Base-by-base conservation (phyloP, 1,139 yeast genomes). In the Meyerozyma carpophila region DNA sequence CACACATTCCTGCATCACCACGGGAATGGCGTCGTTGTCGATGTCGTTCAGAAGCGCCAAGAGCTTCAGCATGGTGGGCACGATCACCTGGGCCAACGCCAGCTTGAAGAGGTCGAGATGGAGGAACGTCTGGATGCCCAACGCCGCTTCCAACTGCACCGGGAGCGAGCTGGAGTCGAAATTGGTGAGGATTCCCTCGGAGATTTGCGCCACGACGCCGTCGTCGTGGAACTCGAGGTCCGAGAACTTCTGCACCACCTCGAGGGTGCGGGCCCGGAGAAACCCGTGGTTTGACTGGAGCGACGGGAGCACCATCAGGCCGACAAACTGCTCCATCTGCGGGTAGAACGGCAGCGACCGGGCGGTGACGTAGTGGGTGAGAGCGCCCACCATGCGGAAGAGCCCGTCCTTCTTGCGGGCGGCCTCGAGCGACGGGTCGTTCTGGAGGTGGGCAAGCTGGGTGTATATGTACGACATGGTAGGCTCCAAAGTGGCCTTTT, bases 1-100 rank as follows among this genome's bases (percentile, higher is more conserved):
- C 21, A 93, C 98, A 61, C 95, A 84, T 55, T 91, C 97, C 67
- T 93, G 98, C 86, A 93, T 89, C 13, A 93, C 96, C 32, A 85
- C 87, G 14, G 95, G 81, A 32, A 93, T 77, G 2, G 93, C 80
- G 60, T 93, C 98, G 49, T 85, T 83, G 55, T 93, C 98, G 49
- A 91, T 80, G 50, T 84, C 84, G 58, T 88, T 85, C 8, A 95
- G 84, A 41, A 93, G 67, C 25, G 78, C 80, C 53, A 93, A 70
- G 45, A 93, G 68, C 52, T 79, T 82, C 46, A 89, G 88, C 90
- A 93, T 88, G 3, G 91, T 82, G 37, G 87, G 87, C 29, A 93
- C 78, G 44, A 93, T 84, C 37, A 83, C 79, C 5, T 75, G 61
- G 1, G 88, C 75, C 38, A 93, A 65, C 1, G 86, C 83, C 40